Base-by-base conservation (phyloP, 1,284 basidiomycete genomes). In the Ceratobasidium sp. region DNA sequence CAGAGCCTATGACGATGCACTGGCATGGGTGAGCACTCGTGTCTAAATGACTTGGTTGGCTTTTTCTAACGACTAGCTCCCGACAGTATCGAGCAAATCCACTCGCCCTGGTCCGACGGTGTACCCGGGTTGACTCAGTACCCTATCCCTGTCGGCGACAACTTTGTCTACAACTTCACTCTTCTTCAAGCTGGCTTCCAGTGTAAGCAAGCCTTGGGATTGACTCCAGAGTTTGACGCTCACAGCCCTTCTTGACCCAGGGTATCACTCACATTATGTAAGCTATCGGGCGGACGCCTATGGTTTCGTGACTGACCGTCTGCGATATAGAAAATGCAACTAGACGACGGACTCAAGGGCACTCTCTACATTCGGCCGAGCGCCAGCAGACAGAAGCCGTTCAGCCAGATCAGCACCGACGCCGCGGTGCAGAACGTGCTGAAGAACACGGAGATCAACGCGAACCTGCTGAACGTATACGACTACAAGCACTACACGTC, bases 51-150 rank as follows among this genome's bases (percentile, higher is more conserved):
- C n/a, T n/a, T n/a, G n/a, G n/a, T n/a, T n/a, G n/a, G n/a, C n/a
- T n/a, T n/a, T n/a, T n/a, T n/a, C n/a, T n/a, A n/a, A n/a, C n/a
- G n/a, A n/a, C 33, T 33, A 1, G 33, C 33, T 33, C 33, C 33
- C 44, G 49, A 49, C 55, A 77, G 79, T 0, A 78, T 80, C 20
- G 64, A 78, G 39, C 79, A 76, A 64, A 75, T 56, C 23, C 77
- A 77, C 4, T 51, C 77, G 1, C 68, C 49, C 13, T 80, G 79
- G 79, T 73, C 77, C 15, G 79, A 80, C 58, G 79, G 79, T 40
- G 79, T 78, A 13, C 79, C 79, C 15, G 78, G 75, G n/a, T 51
- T 79, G 7, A 79, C 72, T 18, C 78, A 77, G 72, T 77, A 64
- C 44, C 77, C 76, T 49, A 79, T 77, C 39, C 44, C 46, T 44